Evolutionary conservation across 2,329 filamentous ascomycete species (phyloP).

Genomic region (Elsinoe batatas): DNA sequence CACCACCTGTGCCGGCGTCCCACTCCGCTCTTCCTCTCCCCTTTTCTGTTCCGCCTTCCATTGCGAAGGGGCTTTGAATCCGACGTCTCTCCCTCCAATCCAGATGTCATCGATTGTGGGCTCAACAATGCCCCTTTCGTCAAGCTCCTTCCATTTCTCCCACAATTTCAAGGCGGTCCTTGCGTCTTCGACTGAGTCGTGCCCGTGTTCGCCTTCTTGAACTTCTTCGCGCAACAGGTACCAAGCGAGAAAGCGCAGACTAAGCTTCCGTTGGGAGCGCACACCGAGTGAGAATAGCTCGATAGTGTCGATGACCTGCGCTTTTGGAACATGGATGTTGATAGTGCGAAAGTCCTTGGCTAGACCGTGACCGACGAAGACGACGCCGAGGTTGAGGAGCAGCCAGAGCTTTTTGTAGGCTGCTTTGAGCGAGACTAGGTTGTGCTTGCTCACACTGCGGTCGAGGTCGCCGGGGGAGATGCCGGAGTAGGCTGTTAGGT

Average conservation of each 20-base stretch:
- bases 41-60: conserved; percentile 16
- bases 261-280: conserved; percentile 69
- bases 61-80: conserved; percentile 29
- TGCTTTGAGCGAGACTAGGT: conserved; percentile 75
- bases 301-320: conserved; percentile 89
- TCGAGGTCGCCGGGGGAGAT: conserved; percentile 81
- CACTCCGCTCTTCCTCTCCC: conserved; percentile 17
- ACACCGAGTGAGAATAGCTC: conserved; percentile 78
- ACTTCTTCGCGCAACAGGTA: conserved; percentile 87
- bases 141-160: conserved; percentile 81
- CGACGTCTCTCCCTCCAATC: conserved; percentile 47
- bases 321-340: conserved; percentile 88
- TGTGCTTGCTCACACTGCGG: conserved; percentile 64
- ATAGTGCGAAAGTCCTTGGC: conserved; percentile 96
- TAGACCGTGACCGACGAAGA: conserved; percentile 87
- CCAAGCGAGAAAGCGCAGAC: conserved; percentile 85
- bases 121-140: conserved; percentile 74
- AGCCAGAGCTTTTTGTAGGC: conserved; percentile 99
- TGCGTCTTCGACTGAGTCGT: conserved; percentile 94
- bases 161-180: conserved; percentile 80
- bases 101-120: conserved; percentile 84
- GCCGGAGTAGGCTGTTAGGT: conserved; percentile 87
- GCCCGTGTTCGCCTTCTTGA: conserved; percentile 59
- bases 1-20: conserved; percentile 19
- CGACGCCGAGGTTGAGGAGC: conserved; percentile 83